A percentile compares a stretch with the other conserved stretches of the same genome.
phyloP scores from a whole-genome alignment of 495 filamentous ascomycete species.

The Penicillium crystallinum region DNA sequence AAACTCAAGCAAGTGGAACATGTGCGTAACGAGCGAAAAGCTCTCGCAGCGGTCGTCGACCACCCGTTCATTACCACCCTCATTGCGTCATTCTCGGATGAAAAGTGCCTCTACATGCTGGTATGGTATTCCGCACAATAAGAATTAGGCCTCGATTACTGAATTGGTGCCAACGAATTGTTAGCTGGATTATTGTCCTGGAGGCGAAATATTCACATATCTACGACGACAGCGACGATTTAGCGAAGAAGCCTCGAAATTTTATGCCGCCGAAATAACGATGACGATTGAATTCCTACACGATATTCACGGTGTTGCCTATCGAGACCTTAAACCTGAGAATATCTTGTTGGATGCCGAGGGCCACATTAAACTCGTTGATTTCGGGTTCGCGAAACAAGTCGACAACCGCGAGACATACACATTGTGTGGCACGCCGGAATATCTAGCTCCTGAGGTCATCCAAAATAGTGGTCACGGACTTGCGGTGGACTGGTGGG shows the following conservation, averaged over 20 bases:
- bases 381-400: constrained; percentile 94
- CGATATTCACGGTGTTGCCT: constrained; percentile 77
- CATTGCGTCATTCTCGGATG: constrained; percentile 83
- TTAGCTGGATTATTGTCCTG: constrained; percentile 83
- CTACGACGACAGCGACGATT: constrained; percentile 81
- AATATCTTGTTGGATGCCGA: constrained; percentile 89
- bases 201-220: constrained; percentile 94
- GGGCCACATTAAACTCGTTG: constrained; percentile 94
- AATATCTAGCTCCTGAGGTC: constrained; percentile 94
- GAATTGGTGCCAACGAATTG: constrained; percentile 16
- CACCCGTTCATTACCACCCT: constrained; percentile 96
- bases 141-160: not conserved
- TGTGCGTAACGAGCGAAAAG: constrained; percentile 86
- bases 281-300: constrained; percentile 91
- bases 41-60: constrained; percentile 80
- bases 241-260: constrained; percentile 75
- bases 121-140: constrained; percentile 40
- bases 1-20: constrained; percentile 97
- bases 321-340: constrained; percentile 94
- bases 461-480: constrained; percentile 94
- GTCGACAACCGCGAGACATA: constrained; percentile 68
- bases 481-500: constrained; percentile 99
- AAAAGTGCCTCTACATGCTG: constrained; percentile 86
- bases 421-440: constrained; percentile 92
- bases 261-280: constrained; percentile 95